Evolutionary conservation across 2,329 filamentous ascomycete species (phyloP).

Genomic region (Emergomyces africanus): DNA sequence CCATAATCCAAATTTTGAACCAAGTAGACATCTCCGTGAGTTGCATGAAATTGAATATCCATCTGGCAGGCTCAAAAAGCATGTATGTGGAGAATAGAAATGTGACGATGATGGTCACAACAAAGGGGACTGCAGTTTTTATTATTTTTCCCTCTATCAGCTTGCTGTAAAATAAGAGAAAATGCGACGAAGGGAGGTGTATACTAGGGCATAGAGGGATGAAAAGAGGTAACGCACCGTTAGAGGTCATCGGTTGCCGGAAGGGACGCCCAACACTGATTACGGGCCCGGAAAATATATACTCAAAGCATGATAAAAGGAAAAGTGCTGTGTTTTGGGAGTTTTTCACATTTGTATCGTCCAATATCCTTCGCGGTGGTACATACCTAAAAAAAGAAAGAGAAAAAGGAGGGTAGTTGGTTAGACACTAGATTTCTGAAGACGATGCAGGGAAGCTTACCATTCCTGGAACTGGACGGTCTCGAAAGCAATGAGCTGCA

Average conservation of each 20-base stretch:
- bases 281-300: slow-evolving; percentile 79
- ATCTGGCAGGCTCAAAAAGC: slow-evolving; percentile 58
- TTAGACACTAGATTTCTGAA: not conserved
- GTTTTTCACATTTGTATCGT: slow-evolving; percentile 78
- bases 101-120: slow-evolving; percentile 58
- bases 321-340: slow-evolving; percentile 91
- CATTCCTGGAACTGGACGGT: slow-evolving; percentile 68
- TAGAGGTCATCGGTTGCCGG: slow-evolving; percentile 63
- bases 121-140: slow-evolving; percentile 57
- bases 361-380: slow-evolving; percentile 60
- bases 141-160: slow-evolving; percentile 4
- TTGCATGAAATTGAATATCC: slow-evolving; percentile 67
- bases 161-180: not conserved
- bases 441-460: slow-evolving; percentile 33
- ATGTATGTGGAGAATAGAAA: slow-evolving; percentile 63
- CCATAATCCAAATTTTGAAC: slow-evolving; percentile 62
- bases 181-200: not conserved
- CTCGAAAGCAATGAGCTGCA: slow-evolving; percentile 63
- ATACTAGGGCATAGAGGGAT: not conserved
- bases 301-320: slow-evolving; percentile 83
- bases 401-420: not conserved
- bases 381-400: slow-evolving; percentile 45
- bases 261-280: slow-evolving; percentile 88
- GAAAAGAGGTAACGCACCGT: slow-evolving; percentile 45
- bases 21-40: slow-evolving; percentile 60